These are phyloP conservation scores for Cyclotella baltica DNA, from an alignment of 108 stramenopile genomes.

Conservation along the genomic window DNA sequence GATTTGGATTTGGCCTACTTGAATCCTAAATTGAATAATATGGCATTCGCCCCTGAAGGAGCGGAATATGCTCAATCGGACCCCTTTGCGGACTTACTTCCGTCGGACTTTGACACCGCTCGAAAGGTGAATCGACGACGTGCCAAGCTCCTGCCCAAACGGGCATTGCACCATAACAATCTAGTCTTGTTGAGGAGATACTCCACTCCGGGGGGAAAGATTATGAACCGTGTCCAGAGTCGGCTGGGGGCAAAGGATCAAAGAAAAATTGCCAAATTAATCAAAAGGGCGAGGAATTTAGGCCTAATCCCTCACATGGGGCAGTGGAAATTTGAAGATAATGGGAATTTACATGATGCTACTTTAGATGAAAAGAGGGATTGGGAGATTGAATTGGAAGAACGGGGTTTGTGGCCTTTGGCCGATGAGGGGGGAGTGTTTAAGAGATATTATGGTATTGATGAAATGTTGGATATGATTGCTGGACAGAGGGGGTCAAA, in stretches of 20 bases:
- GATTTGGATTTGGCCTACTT: constrained; percentile 58
- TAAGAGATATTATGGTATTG: constrained; percentile 40
- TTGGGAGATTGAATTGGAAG: constrained; percentile 52
- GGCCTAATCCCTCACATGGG: constrained; percentile 82
- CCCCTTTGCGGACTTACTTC: constrained; percentile 80
- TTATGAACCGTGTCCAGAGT: constrained; percentile 82
- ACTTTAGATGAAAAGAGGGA: constrained; percentile 54
- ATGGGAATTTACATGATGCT: constrained; percentile 69
- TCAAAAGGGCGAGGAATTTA: constrained; percentile 79
- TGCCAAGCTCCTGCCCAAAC: constrained; percentile 72
- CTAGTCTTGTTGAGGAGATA: constrained; percentile 70
- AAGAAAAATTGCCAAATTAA: constrained; percentile 77
- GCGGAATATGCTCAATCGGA: constrained; percentile 58
- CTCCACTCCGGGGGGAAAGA: constrained; percentile 81
- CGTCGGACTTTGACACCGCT: constrained; percentile 76
- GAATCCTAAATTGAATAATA: constrained; percentile 37
- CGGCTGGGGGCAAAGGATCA: constrained; percentile 88
- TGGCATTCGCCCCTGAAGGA: constrained; percentile 51
- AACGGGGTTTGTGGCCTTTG: constrained; percentile 46
- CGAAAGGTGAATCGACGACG: constrained; percentile 72
- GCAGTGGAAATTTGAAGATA: constrained; percentile 77
- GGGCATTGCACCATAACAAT: constrained; percentile 86
- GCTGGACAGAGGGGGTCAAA: constrained; percentile 25
- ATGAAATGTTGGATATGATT: constrained; percentile 31
- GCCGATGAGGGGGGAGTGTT: constrained; percentile 33